Percentiles rank a stretch among this genome's conserved stretches.
These are phyloP conservation scores for Ceratorhiza oryzae-sativae DNA, from an alignment of 1,284 basidiomycete species.

Conservation along the genomic window DNA sequence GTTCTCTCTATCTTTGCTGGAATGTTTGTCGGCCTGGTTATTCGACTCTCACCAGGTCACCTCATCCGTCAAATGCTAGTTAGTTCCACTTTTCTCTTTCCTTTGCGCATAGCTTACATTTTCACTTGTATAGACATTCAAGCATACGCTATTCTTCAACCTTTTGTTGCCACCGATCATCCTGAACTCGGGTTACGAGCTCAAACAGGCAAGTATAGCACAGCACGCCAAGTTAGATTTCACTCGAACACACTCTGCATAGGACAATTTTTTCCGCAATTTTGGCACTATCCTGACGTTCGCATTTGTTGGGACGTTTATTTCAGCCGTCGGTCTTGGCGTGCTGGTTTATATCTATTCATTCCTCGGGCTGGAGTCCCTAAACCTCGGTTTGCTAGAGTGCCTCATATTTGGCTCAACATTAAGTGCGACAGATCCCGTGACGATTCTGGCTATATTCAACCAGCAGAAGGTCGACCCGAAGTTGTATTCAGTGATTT, in stretches of 20 bases:
- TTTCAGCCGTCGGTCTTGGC: constrained; percentile 94
- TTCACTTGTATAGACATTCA: constrained; percentile 73
- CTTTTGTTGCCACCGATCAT: constrained; percentile 97
- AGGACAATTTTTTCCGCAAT: constrained; percentile 98
- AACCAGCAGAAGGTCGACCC: constrained; percentile 99
- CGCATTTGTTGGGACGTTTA: constrained; percentile 96
- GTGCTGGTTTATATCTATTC: constrained; percentile 97
- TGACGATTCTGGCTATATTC: constrained; percentile 98
- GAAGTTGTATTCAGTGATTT: constrained; percentile 97
- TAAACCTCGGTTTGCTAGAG: constrained; percentile 83
- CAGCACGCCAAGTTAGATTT: not conserved
- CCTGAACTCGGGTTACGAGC: constrained; percentile 95
- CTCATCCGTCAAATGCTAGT: constrained; percentile 98
- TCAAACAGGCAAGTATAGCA: constrained; percentile 78
- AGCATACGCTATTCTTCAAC: constrained; percentile 98
- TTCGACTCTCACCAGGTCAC: constrained; percentile 89
- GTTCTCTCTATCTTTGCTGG: constrained; percentile 95
- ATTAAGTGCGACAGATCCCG: constrained; percentile 96
- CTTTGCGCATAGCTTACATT: not conserved
- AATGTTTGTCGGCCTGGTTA: constrained; percentile 93
- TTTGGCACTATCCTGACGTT: constrained; percentile 97
- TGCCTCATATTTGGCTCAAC: constrained; percentile 97
- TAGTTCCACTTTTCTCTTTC: constrained; percentile 53
- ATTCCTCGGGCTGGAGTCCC: constrained; percentile 85
- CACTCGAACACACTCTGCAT: constrained; percentile 27